phyloP scores from a whole-genome alignment of 768 basidiomycete genomes.

The Asterophora lycoperdoides region DNA sequence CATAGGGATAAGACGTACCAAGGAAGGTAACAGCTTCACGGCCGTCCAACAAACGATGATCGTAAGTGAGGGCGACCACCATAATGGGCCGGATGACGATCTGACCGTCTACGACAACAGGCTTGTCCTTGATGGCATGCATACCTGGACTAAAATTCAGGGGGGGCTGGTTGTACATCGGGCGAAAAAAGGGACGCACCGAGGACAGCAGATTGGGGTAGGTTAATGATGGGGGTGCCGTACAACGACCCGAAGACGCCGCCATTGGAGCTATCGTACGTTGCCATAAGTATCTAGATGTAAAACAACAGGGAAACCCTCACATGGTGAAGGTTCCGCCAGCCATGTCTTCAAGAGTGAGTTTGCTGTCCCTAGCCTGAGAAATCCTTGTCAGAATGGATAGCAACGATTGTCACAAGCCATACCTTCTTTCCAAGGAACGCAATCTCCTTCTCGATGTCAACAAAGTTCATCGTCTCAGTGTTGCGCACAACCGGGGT shows the following conservation, averaged over 20 bases:
- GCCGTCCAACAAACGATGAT: slow-evolving; percentile 93
- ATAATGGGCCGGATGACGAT: slow-evolving; percentile 97
- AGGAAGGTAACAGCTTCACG: slow-evolving; percentile 97
- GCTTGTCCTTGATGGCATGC: slow-evolving; percentile 91
- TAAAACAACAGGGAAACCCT: slow-evolving; percentile 23
- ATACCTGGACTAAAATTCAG: slow-evolving; percentile 49
- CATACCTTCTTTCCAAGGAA: slow-evolving; percentile 82
- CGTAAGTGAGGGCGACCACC: slow-evolving; percentile 91
- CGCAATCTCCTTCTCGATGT: slow-evolving; percentile 92
- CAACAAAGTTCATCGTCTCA: slow-evolving; percentile 80
- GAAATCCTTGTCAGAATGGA: neutral
- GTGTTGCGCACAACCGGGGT: slow-evolving; percentile 93
- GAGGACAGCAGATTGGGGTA: slow-evolving; percentile 91
- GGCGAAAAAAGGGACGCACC: slow-evolving; percentile 38
- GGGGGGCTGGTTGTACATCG: neutral
- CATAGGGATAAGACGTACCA: slow-evolving; percentile 46
- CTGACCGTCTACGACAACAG: slow-evolving; percentile 90
- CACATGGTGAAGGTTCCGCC: slow-evolving; percentile 99
- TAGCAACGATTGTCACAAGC: neutral
- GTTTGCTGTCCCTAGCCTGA: slow-evolving; percentile 84
- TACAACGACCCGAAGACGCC: slow-evolving; percentile 97
- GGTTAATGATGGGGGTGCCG: slow-evolving; percentile 98
- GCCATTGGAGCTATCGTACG: slow-evolving; percentile 77
- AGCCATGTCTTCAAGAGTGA: slow-evolving; percentile 97
- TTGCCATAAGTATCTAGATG: slow-evolving; percentile 1